A percentile compares a stretch with the other conserved stretches of the same genome.
phyloP scores from a whole-genome alignment of 1,284 basidiomycete species.

The Dichomitus squalens region DNA sequence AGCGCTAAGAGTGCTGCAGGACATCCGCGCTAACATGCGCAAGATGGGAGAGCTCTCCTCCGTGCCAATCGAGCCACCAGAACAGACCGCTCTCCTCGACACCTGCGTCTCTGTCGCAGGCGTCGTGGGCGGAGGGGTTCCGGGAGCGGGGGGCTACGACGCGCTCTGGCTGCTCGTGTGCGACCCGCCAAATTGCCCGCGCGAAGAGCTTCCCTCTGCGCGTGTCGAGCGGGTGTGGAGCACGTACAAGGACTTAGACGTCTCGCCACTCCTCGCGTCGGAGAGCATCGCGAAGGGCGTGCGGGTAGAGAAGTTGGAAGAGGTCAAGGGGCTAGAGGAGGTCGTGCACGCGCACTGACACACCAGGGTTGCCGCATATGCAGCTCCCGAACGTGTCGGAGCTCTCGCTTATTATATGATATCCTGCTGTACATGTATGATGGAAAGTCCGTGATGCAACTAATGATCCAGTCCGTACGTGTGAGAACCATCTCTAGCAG shows the following conservation, averaged over 20 bases:
- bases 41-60: conserved; percentile 80
- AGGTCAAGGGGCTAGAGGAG: conserved; percentile 63
- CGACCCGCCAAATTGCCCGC: conserved; percentile 56
- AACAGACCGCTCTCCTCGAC: conserved; percentile 90
- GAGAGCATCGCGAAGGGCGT: conserved; percentile 80
- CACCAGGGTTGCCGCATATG: neutral
- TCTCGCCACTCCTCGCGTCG: conserved; percentile 78
- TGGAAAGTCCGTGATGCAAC: conserved; percentile 14
- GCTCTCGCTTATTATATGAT: conserved; percentile 3
- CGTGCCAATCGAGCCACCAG: conserved; percentile 90
- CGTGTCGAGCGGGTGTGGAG: conserved; percentile 77
- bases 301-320: conserved; percentile 60
- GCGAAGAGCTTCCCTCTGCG: conserved; percentile 35
- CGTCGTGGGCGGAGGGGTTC: conserved; percentile 93
- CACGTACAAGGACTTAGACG: conserved; percentile 69
- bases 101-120: conserved; percentile 78
- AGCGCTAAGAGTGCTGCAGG: conserved; percentile 41
- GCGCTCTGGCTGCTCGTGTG: conserved; percentile 92
- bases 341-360: conserved; percentile 35
- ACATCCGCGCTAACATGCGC: conserved; percentile 83
- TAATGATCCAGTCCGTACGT: conserved; percentile 7
- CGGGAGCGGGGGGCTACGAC: conserved; percentile 97
- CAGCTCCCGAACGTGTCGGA: neutral
- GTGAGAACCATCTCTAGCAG: conserved; percentile 8
- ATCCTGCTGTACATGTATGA: conserved; percentile 21